These are phyloP conservation scores for Lepiota venenata DNA, from an alignment of 768 basidiomycete genomes.

Conservation along the genomic window DNA sequence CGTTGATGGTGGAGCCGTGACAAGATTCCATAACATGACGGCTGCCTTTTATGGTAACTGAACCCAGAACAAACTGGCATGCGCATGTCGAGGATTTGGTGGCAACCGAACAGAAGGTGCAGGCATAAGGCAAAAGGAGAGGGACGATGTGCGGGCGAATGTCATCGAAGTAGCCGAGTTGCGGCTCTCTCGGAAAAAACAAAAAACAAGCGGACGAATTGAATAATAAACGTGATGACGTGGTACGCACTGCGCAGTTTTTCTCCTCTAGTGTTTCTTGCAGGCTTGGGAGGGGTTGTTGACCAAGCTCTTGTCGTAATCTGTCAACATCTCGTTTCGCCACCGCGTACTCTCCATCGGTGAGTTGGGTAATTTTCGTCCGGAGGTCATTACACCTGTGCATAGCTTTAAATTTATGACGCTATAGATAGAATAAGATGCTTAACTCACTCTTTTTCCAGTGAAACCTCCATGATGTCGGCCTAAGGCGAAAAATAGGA, in stretches of 20 bases:
- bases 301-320: slow-evolving; percentile 72
- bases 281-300: slow-evolving; percentile 67
- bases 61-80: background rate
- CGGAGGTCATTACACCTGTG: slow-evolving; percentile 65
- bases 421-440: background rate
- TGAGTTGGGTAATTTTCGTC: slow-evolving; percentile 59
- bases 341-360: slow-evolving; percentile 71
- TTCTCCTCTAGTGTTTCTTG: slow-evolving; percentile 77
- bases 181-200: background rate
- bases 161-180: background rate
- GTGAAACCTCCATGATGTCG: slow-evolving; percentile 63
- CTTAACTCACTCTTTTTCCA: slow-evolving; percentile 61
- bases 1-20: slow-evolving; percentile 1
- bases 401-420: slow-evolving; percentile 1
- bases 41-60: background rate
- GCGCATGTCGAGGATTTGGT: background rate
- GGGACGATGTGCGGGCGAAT: background rate
- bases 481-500: slow-evolving; percentile 34
- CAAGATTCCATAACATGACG: slow-evolving; percentile 4
- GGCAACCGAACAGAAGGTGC: slow-evolving; percentile 6
- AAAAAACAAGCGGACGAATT: background rate
- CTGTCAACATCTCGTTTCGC: slow-evolving; percentile 78
- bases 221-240: slow-evolving; percentile 1
- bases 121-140: background rate
- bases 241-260: slow-evolving; percentile 43